Evolutionary conservation across 2,329 filamentous ascomycete species (phyloP).

Genomic region (Xylariomycetidae sp.): DNA sequence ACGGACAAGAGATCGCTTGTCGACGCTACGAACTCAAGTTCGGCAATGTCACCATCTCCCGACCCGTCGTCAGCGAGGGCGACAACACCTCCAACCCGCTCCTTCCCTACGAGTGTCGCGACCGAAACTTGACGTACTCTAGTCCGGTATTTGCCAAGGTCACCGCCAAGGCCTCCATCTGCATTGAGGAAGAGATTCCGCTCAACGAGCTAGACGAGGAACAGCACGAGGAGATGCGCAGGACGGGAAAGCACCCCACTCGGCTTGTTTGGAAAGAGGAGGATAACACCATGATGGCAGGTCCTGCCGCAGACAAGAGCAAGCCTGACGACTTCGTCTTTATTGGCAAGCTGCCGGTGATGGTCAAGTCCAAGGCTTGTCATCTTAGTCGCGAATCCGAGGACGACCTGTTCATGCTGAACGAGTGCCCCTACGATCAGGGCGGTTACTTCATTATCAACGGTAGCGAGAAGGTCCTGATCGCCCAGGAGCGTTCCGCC

Average conservation of each 20-base stretch:
- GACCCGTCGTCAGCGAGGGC: conserved; percentile 86
- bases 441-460: conserved; percentile 99
- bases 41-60: conserved; percentile 79
- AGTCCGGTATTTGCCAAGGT: conserved; percentile 88
- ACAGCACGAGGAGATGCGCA: conserved; percentile 48
- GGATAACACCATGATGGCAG: conserved; percentile 39
- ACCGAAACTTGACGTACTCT: conserved; percentile 93
- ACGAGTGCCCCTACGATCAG: conserved; percentile 97
- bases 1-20: conserved; percentile 75
- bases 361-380: conserved; percentile 96
- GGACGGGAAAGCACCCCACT: conserved; percentile 52
- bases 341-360: conserved; percentile 92
- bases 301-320: conserved; percentile 50
- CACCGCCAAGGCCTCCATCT: conserved; percentile 75
- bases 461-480: conserved; percentile 95
- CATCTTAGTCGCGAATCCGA: conserved; percentile 79
- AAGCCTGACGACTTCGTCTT: conserved; percentile 73
- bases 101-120: conserved; percentile 87
- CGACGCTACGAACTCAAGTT: conserved; percentile 95
- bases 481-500: conserved; percentile 93
- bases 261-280: conserved; percentile 57
- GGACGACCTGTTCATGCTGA: conserved; percentile 80
- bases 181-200: conserved; percentile 66
- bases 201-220: conserved; percentile 63
- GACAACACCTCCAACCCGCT: conserved; percentile 83